Base-by-base conservation (phyloP, 2,329 filamentous ascomycete species). In the Anisogramma anomala region DNA sequence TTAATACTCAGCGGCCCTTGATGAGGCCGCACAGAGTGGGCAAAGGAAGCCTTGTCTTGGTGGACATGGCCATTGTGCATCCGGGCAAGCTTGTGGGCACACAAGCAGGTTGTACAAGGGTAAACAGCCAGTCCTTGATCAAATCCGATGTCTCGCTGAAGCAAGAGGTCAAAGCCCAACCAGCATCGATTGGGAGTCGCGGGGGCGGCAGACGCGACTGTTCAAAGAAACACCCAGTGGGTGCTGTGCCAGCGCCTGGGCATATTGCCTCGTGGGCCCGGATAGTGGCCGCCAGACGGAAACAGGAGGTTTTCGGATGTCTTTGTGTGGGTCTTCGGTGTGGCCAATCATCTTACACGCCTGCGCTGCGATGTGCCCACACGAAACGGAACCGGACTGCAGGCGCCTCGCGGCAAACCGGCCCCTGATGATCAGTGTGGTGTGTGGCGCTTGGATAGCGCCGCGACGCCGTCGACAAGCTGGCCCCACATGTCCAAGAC, bases 341-440 rank as follows among this genome's bases (percentile, higher is more conserved):
- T 14, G 37, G 15, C 37, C 37, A 40, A 40, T 41, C 31, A 14
- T 41, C 38, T 41, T 41, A 41, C 38, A 41, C 38, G 32, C 17
- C n/a, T 35, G n/a, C 5, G 15, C 19, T n/a, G 22, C 23, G 26
- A 18, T 11, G 22, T 7, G 31, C 18, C 14, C n/a, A 41, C 18
- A 19, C 38, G 38, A 41, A 28, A 41, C 38, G n/a, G n/a, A 25
- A 28, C 15, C 8, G 25, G 25, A 27, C 15, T 30, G 18, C 22
- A 10, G 23, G 38, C 17, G 38, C 22, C 20, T 19, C 31, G 38
- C 38, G 38, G 38, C 32, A 34, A 34, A 41, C 18, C 7, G 7
- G 30, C 32, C 37, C 38, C 38, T 41, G 38, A 34, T 33, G 38
- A 35, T 41, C 38, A n/a, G n/a, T n/a, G n/a, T n/a, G n/a, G n/a